Evolutionary conservation across 176 grass and related monocot species (phyloP).

Genomic region (Chloris gayana): DNA sequence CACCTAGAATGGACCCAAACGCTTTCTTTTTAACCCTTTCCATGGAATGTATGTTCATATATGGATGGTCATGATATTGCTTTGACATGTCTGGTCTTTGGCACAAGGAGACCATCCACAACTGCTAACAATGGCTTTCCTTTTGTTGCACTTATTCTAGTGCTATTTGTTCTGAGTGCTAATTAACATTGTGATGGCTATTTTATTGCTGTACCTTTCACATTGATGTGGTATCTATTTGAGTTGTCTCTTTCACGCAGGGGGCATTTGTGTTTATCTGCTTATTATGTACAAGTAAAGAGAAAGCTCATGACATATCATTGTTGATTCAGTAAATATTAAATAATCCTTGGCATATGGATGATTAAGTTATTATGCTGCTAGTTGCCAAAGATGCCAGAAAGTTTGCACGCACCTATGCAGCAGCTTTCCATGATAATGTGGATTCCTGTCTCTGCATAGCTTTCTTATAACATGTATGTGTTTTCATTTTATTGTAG

Average conservation of each 20-base stretch:
- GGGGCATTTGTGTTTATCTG: neutral
- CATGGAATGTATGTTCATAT: neutral
- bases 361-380: neutral
- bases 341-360: neutral
- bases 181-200: neutral
- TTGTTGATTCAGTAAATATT: neutral
- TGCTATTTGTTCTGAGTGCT: neutral
- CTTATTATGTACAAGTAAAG: neutral
- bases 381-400: slow-evolving; percentile 19
- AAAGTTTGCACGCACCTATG: neutral
- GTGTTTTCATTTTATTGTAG: neutral
- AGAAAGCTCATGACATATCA: neutral
- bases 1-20: too few species aligned
- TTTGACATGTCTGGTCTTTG: neutral
- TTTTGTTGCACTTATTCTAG: neutral
- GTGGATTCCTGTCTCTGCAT: neutral
- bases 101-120: neutral
- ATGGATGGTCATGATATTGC: neutral
- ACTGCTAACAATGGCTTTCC: neutral
- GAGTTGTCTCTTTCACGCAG: neutral
- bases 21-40: neutral
- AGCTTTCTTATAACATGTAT: neutral
- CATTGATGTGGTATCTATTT: neutral
- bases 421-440: slow-evolving; percentile 11
- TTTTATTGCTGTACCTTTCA: neutral